Evolutionary conservation across 305 asterid species (phyloP).

Genomic region (Rubia occidens): DNA sequence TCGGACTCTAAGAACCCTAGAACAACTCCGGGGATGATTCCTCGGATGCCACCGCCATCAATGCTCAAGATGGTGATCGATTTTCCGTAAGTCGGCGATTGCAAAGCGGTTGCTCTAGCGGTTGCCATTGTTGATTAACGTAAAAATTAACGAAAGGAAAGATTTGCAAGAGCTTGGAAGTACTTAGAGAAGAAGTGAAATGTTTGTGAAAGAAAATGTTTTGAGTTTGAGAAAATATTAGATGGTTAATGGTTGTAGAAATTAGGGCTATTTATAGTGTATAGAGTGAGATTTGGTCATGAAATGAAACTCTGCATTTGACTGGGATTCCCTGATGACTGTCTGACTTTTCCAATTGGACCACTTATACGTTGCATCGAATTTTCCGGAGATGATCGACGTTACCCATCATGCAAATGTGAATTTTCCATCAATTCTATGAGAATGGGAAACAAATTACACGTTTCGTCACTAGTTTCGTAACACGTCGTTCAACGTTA

Average conservation of each 20-base stretch:
- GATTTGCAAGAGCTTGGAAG: background rate
- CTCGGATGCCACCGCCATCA: constrained; percentile 44
- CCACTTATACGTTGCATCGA: background rate
- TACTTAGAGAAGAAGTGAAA: no score
- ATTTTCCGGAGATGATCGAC: background rate
- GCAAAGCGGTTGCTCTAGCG: background rate
- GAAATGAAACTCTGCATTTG: background rate
- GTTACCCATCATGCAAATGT: no score
- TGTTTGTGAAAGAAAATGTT: background rate
- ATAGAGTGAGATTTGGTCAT: background rate
- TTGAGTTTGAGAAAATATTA: background rate
- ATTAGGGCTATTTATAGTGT: constrained; percentile 7
- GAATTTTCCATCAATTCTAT: background rate
- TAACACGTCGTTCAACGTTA: no score
- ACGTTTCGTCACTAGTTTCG: no score
- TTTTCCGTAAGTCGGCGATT: constrained; percentile 23
- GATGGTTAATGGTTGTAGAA: background rate
- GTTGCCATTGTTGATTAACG: background rate
- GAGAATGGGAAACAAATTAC: no score
- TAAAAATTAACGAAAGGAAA: background rate
- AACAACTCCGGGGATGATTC: constrained; percentile 36
- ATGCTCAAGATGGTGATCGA: constrained; percentile 29
- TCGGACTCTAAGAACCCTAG: constrained; percentile 32
- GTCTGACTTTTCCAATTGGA: background rate
- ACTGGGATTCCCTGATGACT: background rate